Percentiles rank a stretch among this genome's conserved stretches.
Conservation (phyloP, 1,284 basidiomycete genomes). For the Cryptococcus neoformans region DNA sequence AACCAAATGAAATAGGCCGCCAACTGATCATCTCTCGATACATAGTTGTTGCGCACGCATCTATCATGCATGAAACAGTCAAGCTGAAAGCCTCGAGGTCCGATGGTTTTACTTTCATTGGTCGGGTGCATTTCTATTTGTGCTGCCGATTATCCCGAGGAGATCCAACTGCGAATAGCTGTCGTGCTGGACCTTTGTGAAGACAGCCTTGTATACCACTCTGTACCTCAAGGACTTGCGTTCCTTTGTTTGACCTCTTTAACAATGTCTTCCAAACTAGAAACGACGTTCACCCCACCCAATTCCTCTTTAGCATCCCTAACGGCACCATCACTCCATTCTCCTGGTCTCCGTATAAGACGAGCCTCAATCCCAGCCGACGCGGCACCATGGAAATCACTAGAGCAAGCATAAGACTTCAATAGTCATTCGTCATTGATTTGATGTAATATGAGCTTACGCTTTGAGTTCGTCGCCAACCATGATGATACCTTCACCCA, state of each 20-base stretch:
- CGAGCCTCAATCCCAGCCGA: slow-evolving; percentile 39
- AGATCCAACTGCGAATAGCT: too few species aligned
- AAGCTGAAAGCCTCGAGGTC: too few species aligned
- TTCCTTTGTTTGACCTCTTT: slow-evolving; percentile 16
- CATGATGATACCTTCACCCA: slow-evolving; percentile 43
- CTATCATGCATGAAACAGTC: too few species aligned
- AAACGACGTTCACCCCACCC: slow-evolving; percentile 26
- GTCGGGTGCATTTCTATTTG: too few species aligned
- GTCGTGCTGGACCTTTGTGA: too few species aligned
- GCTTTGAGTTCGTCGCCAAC: slow-evolving; percentile 49
- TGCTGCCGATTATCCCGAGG: too few species aligned
- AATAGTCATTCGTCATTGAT: background rate
- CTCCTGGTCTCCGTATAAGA: slow-evolving; percentile 39
- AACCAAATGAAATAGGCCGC: too few species aligned
- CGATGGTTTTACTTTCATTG: too few species aligned
- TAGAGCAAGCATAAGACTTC: slow-evolving; percentile 4
- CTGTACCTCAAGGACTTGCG: background rate
- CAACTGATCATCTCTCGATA: too few species aligned
- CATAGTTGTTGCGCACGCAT: too few species aligned
- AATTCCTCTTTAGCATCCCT: slow-evolving; percentile 32
- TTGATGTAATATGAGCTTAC: slow-evolving; percentile 23
- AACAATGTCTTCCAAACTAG: slow-evolving; percentile 29
- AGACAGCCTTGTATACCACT: too few species aligned
- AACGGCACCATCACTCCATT: slow-evolving; percentile 46
- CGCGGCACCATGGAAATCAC: slow-evolving; percentile 42